Conservation (phyloP, 805 yeast species). For the Myxozyma geophila region DNA sequence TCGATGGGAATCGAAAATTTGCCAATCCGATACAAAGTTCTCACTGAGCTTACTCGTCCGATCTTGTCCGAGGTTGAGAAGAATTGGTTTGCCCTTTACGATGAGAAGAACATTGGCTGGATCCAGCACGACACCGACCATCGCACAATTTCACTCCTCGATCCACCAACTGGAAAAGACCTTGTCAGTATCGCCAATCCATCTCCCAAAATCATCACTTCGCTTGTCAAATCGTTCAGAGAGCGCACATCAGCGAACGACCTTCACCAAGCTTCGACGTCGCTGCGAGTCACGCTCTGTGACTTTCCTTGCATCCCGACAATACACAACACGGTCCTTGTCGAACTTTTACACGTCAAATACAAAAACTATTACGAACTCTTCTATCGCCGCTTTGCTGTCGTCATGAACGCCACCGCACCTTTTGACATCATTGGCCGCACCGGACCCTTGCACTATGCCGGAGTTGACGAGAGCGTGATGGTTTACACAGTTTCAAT, state of each 20-base stretch:
- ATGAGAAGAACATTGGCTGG: conserved; percentile 15
- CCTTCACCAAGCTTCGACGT: conserved; percentile 26
- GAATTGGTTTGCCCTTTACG: conserved; percentile 32
- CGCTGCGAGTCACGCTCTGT: conserved; percentile 30
- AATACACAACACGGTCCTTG: conserved; percentile 27
- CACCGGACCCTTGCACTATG: conserved; percentile 21
- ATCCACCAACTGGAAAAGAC: background rate
- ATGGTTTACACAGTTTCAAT: conserved; percentile 30
- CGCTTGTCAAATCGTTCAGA: background rate
- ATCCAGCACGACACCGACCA: conserved; percentile 21
- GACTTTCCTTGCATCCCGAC: conserved; percentile 35
- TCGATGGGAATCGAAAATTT: conserved; percentile 13
- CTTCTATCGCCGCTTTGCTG: conserved; percentile 21
- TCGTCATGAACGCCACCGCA: conserved; percentile 30
- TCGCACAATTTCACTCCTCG: conserved; percentile 15
- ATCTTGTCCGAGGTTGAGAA: conserved; percentile 18
- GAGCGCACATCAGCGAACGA: conserved; percentile 11
- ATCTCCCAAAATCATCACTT: conserved; percentile 8
- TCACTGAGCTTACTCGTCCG: conserved; percentile 28
- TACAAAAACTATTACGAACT: conserved; percentile 19
- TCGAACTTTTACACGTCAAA: conserved; percentile 28
- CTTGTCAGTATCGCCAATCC: background rate
- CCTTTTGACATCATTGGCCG: conserved; percentile 32
- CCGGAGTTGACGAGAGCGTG: conserved; percentile 17
- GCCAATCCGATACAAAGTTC: conserved; percentile 21